Percentiles rank a stretch among this genome's conserved stretches.
phyloP scores from a whole-genome alignment of 1,139 yeast species.

The Suhomyces wounanorum region DNA sequence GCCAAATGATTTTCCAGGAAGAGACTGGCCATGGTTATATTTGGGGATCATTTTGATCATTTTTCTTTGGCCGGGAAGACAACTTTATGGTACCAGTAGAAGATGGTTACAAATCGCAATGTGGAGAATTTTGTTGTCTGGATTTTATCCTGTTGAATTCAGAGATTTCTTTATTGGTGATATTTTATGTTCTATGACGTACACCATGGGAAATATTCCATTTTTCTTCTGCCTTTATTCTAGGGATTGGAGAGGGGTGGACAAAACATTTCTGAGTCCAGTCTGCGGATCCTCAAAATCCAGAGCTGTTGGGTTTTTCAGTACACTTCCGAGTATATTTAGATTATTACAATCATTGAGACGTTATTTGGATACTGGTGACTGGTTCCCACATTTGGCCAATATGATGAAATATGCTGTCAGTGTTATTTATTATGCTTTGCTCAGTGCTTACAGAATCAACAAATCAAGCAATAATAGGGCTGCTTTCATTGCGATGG shows the following conservation, averaged over 20 bases:
- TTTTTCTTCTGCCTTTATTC: slow-evolving; percentile 84
- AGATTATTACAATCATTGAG: slow-evolving; percentile 87
- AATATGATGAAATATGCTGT: slow-evolving; percentile 77
- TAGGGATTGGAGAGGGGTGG: slow-evolving; percentile 57
- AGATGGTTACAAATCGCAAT: slow-evolving; percentile 74
- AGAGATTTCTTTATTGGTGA: slow-evolving; percentile 93
- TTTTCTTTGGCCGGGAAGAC: slow-evolving; percentile 65
- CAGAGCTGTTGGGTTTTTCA: slow-evolving; percentile 75
- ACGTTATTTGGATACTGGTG: slow-evolving; percentile 91
- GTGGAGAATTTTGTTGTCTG: slow-evolving; percentile 76
- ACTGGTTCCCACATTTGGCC: slow-evolving; percentile 96
- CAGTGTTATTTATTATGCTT: slow-evolving; percentile 66
- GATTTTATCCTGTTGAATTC: slow-evolving; percentile 92
- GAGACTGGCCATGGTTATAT: slow-evolving; percentile 82
- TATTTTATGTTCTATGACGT: slow-evolving; percentile 82
- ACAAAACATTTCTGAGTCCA: slow-evolving; percentile 24
- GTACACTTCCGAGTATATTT: slow-evolving; percentile 86
- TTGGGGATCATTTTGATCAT: slow-evolving; percentile 54
- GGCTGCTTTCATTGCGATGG: slow-evolving; percentile 70
- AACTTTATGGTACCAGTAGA: slow-evolving; percentile 56
- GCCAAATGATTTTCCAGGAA: slow-evolving; percentile 60
- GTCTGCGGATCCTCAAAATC: slow-evolving; percentile 81
- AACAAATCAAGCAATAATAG: slow-evolving; percentile 46
- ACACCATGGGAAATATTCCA: slow-evolving; percentile 82
- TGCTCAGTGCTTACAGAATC: slow-evolving; percentile 81